phyloP scores from a whole-genome alignment of 805 yeast genomes.

The Starmerella bombi region DNA sequence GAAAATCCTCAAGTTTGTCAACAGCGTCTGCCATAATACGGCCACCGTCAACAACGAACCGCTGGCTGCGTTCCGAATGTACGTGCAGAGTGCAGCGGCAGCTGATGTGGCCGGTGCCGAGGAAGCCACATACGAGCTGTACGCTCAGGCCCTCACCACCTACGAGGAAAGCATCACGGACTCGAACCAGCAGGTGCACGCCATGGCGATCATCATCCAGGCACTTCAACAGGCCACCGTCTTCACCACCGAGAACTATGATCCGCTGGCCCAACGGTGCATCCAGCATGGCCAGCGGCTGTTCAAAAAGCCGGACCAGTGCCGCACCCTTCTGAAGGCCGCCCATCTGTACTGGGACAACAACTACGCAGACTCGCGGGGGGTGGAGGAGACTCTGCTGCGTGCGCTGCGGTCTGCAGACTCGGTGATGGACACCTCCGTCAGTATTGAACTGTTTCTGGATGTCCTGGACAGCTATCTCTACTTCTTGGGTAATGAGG shows the following conservation, averaged over 20 bases:
- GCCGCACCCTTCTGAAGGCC: constrained; percentile 76
- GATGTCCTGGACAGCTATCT: constrained; percentile 80
- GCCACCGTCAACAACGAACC: constrained; percentile 18
- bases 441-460: constrained; percentile 68
- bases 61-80: constrained; percentile 32
- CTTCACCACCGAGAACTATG: constrained; percentile 55
- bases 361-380: constrained; percentile 26
- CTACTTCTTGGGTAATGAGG: constrained; percentile 74
- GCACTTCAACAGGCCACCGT: constrained; percentile 40
- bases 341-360: constrained; percentile 62
- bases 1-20: constrained; percentile 54
- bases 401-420: constrained; percentile 83
- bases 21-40: constrained; percentile 57
- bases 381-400: constrained; percentile 84
- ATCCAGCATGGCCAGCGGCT: constrained; percentile 81
- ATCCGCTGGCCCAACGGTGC: constrained; percentile 66
- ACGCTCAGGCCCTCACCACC: constrained; percentile 72
- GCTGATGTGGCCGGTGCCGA: constrained; percentile 67
- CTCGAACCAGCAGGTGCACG: constrained; percentile 41
- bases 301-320: constrained; percentile 85
- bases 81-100: constrained; percentile 53
- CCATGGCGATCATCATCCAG: constrained; percentile 38
- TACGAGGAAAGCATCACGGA: constrained; percentile 57
- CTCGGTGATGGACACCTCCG: constrained; percentile 71
- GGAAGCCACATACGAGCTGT: constrained; percentile 73